Evolutionary conservation across 2,329 filamentous ascomycete genomes (phyloP).

Genomic region (Colletotrichum tofieldiae): DNA sequence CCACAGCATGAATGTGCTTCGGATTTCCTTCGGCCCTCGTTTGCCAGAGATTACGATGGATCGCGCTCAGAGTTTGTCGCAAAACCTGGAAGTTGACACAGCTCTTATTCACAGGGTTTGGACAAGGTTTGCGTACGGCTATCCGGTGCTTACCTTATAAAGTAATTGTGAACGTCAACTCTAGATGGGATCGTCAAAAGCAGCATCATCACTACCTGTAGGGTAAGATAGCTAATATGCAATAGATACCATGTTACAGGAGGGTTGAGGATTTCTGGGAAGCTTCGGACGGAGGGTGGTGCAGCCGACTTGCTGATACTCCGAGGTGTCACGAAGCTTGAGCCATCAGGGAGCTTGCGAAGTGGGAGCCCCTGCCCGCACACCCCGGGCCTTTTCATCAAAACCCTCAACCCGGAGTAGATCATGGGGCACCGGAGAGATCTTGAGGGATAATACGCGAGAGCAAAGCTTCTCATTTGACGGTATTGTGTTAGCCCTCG

Average conservation of each 20-base stretch:
- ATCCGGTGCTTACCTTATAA: slow-evolving; percentile 10
- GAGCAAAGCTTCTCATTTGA: slow-evolving; percentile 15
- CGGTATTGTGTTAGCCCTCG: slow-evolving; percentile 8
- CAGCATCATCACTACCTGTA: not conserved
- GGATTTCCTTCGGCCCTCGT: slow-evolving; percentile 9
- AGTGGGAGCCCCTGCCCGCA: slow-evolving; percentile 21
- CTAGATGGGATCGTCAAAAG: slow-evolving; percentile 3
- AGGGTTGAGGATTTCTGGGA: slow-evolving; percentile 1
- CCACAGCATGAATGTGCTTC: slow-evolving; percentile 4
- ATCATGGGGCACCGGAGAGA: slow-evolving; percentile 34
- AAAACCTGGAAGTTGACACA: slow-evolving; percentile 31
- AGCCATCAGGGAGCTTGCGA: slow-evolving; percentile 32
- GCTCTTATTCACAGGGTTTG: not conserved
- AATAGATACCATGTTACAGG: not conserved
- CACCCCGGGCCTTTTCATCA: slow-evolving; percentile 14
- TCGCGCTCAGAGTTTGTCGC: slow-evolving; percentile 24
- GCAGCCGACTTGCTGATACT: slow-evolving; percentile 20
- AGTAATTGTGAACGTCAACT: slow-evolving; percentile 12
- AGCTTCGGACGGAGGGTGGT: slow-evolving; percentile 26
- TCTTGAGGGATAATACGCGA: slow-evolving; percentile 21
- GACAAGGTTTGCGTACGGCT: not conserved
- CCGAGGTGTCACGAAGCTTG: slow-evolving; percentile 29
- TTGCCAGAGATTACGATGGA: slow-evolving; percentile 2
- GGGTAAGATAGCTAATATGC: not conserved
- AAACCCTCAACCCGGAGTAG: slow-evolving; percentile 31